A percentile compares a stretch with the other conserved stretches of the same genome.
Conservation (phyloP, 2,329 filamentous ascomycete species). For the Botrytis medusae region DNA sequence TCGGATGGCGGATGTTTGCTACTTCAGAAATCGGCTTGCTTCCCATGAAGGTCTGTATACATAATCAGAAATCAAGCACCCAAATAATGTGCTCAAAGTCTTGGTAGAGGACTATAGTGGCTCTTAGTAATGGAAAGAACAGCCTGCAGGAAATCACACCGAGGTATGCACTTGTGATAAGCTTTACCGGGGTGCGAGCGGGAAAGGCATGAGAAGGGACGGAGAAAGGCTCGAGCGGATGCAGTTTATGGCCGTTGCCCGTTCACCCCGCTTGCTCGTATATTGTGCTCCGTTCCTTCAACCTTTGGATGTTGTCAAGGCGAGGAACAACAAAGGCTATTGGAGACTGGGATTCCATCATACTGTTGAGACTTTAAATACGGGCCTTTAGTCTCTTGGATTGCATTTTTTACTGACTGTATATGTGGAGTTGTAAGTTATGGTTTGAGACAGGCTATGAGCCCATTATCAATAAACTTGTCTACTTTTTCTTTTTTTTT, state of each 20-base stretch:
- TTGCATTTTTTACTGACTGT: not conserved
- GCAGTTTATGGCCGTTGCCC: not conserved
- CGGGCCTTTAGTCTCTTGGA: not conserved
- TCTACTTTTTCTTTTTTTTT: not conserved
- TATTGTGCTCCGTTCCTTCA: not conserved
- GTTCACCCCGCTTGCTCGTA: not conserved
- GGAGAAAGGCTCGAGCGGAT: not conserved
- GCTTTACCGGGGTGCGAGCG: not conserved
- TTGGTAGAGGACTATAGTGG: not conserved
- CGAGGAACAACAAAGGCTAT: not conserved
- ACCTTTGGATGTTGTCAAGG: not conserved
- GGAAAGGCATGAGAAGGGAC: not conserved
- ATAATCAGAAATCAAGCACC: not conserved
- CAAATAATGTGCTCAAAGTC: not conserved
- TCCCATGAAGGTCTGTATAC: not conserved
- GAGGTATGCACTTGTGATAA: not conserved
- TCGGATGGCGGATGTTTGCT: not conserved
- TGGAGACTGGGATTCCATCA: not conserved
- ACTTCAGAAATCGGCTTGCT: not conserved
- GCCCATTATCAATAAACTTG: too few relatives aligned
- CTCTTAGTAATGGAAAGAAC: not conserved
- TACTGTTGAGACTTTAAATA: not conserved
- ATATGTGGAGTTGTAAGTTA: not conserved
- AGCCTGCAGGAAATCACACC: not conserved
- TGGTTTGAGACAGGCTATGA: not conserved